Evolutionary conservation across 352 stramenopile species (phyloP), one percentile per base, ranked within the genome.

Genomic region (Phytophthora meadii): DNA sequence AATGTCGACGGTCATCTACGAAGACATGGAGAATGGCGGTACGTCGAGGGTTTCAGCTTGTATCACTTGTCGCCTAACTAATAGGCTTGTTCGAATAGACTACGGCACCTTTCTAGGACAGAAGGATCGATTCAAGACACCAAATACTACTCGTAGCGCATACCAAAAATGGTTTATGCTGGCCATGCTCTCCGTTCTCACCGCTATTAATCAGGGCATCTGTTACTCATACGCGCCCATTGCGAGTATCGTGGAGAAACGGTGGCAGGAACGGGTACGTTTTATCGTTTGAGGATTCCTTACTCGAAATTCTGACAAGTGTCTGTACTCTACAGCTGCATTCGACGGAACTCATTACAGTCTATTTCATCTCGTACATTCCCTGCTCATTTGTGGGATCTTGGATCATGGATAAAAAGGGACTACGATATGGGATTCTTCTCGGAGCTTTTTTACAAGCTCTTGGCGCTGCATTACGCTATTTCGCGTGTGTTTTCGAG

Each of bases 161-260:
- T 52, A 50, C n/a, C 39, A 17, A 12, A 74, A 70, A 14, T 74
- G 65, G 65, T 58, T 88, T 50, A 92, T 93, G 84, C 53, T 93
- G 34, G 57, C 63, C n/a, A 72, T 93, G 36, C 61, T 93, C 19
- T 91, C 82, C 1, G 34, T 81, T 27, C 78, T 93, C 14, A 85
- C 80, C 24, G 81, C 70, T 17, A 54, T 90, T 17, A 93, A 93
- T 54, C 84, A 91, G 50, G 81, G 76, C 22, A 85, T 93, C 49
- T 93, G 84, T 65, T 91, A 89, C 68, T 89, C 84, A 22, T 93
- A 92, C 52, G 84, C 84, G 15, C 84, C 84, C 4, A 89, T 93
- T 47, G 81, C 81, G 17, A 85, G 74, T 36, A 80, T 90, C 17
- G 79, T 76, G 15, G 84, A 93, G 65, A 61, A 65, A 15, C 76